phyloP scores from a whole-genome alignment of 2,329 filamentous ascomycete genomes.

The Aspergillus brasiliensis region DNA sequence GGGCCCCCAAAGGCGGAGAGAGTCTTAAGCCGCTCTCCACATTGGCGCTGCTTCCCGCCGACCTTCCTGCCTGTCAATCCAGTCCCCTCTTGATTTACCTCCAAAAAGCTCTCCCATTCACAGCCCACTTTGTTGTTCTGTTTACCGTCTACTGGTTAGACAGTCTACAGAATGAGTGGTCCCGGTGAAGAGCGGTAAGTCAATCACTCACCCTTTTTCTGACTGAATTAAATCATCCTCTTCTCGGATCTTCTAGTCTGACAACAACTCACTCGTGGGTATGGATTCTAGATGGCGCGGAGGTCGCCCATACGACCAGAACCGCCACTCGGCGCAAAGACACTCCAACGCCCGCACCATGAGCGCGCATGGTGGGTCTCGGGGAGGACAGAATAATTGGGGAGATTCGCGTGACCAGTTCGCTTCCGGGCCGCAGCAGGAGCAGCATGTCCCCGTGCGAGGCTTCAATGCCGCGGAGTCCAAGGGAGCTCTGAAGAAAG shows the following conservation, averaged over 20 bases:
- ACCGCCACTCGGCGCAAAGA: slow-evolving; percentile 41
- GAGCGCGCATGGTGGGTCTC: slow-evolving; percentile 36
- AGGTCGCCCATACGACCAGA: slow-evolving; percentile 38
- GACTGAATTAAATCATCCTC: background rate
- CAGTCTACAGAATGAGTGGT: slow-evolving; percentile 36
- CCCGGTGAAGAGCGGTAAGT: slow-evolving; percentile 40
- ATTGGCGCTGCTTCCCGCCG: background rate
- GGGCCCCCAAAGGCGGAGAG: slow-evolving; percentile 19
- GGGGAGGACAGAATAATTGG: slow-evolving; percentile 36
- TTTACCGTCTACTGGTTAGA: slow-evolving; percentile 1
- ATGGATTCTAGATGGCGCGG: slow-evolving; percentile 41
- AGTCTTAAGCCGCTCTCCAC: background rate
- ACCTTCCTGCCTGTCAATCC: background rate
- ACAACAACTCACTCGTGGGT: background rate
- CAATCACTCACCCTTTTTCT: background rate
- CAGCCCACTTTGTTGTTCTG: background rate
- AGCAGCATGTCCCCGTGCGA: slow-evolving; percentile 46
- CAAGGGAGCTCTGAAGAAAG: slow-evolving; percentile 44
- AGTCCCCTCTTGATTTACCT: background rate
- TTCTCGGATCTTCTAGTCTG: background rate
- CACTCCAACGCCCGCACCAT: slow-evolving; percentile 35
- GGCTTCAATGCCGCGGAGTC: slow-evolving; percentile 49
- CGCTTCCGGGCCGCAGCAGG: slow-evolving; percentile 27
- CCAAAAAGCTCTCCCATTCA: background rate
- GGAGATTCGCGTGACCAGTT: slow-evolving; percentile 26